Evolutionary conservation across 768 basidiomycete genomes (phyloP).

Genomic region (Boletus pseudo-olivaceus): DNA sequence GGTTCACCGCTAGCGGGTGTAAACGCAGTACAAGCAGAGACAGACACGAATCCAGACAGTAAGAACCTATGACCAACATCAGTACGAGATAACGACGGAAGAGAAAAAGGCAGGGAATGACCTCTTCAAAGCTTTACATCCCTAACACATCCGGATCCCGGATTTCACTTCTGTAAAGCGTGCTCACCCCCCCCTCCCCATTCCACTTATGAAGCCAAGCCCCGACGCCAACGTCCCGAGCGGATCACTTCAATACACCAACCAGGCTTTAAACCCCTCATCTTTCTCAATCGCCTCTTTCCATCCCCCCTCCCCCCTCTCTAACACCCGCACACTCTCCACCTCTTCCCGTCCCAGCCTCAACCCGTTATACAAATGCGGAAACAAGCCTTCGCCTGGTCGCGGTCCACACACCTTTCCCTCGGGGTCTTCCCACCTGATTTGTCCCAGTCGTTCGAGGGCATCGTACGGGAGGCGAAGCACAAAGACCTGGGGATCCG

Average conservation of each 20-base stretch:
- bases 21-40: not conserved
- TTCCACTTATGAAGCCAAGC: not conserved
- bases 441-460: conserved; percentile 31
- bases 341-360: conserved; percentile 44
- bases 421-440: conserved; percentile 50
- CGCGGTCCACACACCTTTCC: conserved; percentile 39
- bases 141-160: not conserved
- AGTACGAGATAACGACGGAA: not conserved
- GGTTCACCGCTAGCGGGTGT: not conserved
- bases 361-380: conserved; percentile 50
- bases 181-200: too few relatives aligned
- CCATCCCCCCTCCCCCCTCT: conserved; percentile 32
- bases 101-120: not conserved
- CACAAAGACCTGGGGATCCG: conserved; percentile 39
- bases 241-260: conserved; percentile 29
- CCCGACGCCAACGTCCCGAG: not conserved
- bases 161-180: not conserved
- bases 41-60: not conserved
- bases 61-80: not conserved
- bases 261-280: conserved; percentile 25
- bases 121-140: not conserved
- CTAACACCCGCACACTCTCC: conserved; percentile 35
- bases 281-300: conserved; percentile 22
- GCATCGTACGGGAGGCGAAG: conserved; percentile 41
- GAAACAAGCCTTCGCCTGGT: conserved; percentile 46